Percentiles rank a stretch among this genome's conserved stretches.
phyloP scores from a whole-genome alignment of 2,329 filamentous ascomycete genomes.

The Neoascochyta sp. region DNA sequence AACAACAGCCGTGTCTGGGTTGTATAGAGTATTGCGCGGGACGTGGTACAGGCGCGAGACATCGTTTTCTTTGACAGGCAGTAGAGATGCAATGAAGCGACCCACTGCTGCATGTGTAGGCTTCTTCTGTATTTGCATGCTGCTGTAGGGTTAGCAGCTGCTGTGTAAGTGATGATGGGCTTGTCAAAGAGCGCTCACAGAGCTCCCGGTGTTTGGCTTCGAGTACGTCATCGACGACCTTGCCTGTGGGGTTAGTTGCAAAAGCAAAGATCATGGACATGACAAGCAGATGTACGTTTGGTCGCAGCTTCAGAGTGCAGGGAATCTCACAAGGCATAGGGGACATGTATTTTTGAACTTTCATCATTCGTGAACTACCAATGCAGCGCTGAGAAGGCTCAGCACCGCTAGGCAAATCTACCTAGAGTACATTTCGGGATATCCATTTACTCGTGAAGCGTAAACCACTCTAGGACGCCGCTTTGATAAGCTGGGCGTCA shows the following conservation, averaged over 20 bases:
- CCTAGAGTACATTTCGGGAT: constrained; percentile 34
- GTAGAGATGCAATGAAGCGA: constrained; percentile 24
- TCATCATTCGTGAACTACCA: constrained; percentile 31
- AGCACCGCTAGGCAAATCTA: constrained; percentile 28
- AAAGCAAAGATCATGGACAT: no score
- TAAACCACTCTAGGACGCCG: constrained; percentile 36
- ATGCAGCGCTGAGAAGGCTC: constrained; percentile 18
- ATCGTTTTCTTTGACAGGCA: constrained; percentile 33
- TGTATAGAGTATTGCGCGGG: constrained; percentile 26
- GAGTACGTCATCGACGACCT: constrained; percentile 25
- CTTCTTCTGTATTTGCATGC: constrained; percentile 19
- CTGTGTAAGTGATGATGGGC: constrained; percentile 1
- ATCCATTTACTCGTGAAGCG: constrained; percentile 37
- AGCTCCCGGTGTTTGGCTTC: constrained; percentile 4
- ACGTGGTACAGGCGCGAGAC: constrained; percentile 35
- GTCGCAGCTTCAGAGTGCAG: no score
- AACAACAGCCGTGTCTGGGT: constrained; percentile 23
- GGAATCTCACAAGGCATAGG: no score
- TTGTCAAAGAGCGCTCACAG: constrained; percentile 5
- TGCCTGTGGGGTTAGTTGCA: no score
- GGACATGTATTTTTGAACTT: constrained; percentile 26
- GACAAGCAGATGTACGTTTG: no score
- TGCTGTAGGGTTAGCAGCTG: constrained; percentile 2
- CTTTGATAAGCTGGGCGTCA: constrained; percentile 27
- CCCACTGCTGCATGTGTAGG: constrained; percentile 29